A percentile compares a stretch with the other conserved stretches of the same genome.
These are phyloP conservation scores for Leccinum holopus DNA, from an alignment of 1,284 basidiomycete species.

Conservation along the genomic window DNA sequence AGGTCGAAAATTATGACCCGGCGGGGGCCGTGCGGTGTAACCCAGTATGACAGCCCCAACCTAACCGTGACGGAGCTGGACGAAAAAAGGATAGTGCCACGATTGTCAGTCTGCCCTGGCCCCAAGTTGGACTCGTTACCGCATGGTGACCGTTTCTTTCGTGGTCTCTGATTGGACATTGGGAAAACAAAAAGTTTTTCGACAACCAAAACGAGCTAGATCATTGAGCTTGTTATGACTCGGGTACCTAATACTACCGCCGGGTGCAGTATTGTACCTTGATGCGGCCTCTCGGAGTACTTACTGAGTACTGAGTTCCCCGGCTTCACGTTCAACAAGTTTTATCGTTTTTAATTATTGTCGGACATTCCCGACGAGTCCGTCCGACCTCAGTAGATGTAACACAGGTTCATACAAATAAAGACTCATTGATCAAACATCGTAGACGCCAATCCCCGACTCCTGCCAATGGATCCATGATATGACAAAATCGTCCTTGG, in stretches of 20 bases:
- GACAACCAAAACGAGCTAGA: background rate
- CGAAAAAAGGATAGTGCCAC: background rate
- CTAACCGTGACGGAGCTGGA: background rate
- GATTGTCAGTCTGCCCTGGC: background rate
- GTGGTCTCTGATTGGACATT: background rate
- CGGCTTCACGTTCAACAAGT: background rate
- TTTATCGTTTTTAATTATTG: background rate
- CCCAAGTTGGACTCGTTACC: no score
- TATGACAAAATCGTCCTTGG: no score
- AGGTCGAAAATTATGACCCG: background rate
- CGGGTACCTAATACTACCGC: background rate
- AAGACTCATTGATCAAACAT: background rate
- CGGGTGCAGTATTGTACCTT: no score
- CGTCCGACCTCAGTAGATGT: no score
- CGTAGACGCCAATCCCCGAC: no score
- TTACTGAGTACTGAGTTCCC: no score
- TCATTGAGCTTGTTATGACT: background rate
- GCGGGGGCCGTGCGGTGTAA: background rate
- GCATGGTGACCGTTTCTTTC: no score
- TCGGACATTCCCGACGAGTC: no score
- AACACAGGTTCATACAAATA: background rate
- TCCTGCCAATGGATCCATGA: no score
- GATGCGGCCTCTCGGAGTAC: no score
- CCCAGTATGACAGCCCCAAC: background rate
- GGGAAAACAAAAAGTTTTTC: background rate